phyloP scores from a whole-genome alignment of 148 eudicot genomes.

The Fagopyrum homotropicum region DNA sequence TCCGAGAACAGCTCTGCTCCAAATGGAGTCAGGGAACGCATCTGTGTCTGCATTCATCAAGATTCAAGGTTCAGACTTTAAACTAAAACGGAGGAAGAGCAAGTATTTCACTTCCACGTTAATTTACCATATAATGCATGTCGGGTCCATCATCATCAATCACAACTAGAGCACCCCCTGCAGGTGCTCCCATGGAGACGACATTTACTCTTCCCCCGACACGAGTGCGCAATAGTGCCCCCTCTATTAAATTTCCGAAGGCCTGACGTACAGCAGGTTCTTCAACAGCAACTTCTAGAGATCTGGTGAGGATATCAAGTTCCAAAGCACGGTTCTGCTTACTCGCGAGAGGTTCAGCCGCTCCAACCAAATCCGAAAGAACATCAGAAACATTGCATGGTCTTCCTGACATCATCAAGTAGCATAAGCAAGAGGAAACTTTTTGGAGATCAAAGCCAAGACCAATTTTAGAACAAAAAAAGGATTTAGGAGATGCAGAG shows the following conservation, averaged over 20 bases:
- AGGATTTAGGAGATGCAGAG: not conserved
- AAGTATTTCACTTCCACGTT: not conserved
- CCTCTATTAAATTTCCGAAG: constrained; percentile 87
- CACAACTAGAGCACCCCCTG: constrained; percentile 83
- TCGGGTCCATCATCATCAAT: constrained; percentile 97
- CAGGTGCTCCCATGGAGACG: constrained; percentile 75
- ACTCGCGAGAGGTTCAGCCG: constrained; percentile 73
- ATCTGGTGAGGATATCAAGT: constrained; percentile 39
- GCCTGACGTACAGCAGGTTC: constrained; percentile 93
- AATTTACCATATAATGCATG: constrained; percentile 90
- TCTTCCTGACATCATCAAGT: constrained; percentile 49
- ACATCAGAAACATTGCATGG: constrained; percentile 84
- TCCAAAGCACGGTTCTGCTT: constrained; percentile 62
- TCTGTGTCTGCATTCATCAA: constrained; percentile 59
- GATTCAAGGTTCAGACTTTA: not conserved
- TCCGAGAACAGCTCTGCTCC: constrained; percentile 63
- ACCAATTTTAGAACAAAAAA: not conserved
- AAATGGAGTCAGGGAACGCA: constrained; percentile 88
- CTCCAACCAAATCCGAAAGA: constrained; percentile 73
- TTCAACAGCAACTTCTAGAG: constrained; percentile 63
- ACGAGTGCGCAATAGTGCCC: constrained; percentile 73
- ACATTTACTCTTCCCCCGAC: constrained; percentile 81
- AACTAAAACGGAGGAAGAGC: not conserved
- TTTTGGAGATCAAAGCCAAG: constrained; percentile 2
- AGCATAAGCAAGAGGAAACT: constrained; percentile 22